Base-by-base conservation (phyloP, 106 monocot species). In the Dendrobium catenatum region DNA sequence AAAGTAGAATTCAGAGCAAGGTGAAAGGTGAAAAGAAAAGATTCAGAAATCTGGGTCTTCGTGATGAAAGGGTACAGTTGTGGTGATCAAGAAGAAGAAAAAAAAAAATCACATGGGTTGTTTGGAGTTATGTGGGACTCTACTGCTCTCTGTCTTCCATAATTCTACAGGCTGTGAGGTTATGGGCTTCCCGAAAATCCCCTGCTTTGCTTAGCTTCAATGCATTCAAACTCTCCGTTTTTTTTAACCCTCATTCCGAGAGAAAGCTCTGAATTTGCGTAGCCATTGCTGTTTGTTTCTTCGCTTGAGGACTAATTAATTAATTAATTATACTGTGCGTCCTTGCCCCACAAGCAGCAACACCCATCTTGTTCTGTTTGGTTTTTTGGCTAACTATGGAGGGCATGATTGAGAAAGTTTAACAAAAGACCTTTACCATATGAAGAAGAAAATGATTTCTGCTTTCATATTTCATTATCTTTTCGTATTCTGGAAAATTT, bases 21-120 rank as follows among this genome's bases (percentile, higher is more conserved):
- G 49, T 16, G 68, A 33, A 15, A 20, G 80, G 42, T 0, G 55
- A 19, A 77, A 27, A 56, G 55, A 19, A 77, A 27, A 56, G 41
- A 80, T 83, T 66, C 15, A 78, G 66, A 42, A 6, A 47, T 77
- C 42, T 33, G n/a, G 58, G 27, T 47, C 9, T 2, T 68, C 9
- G 9, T 68, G 79, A 73, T 33, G 87, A 78, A 33, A 33, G 56
- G 73, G 77, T 49, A 74, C 42, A 74, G 43, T 18, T 42, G 74
- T 44, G 48, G 74, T 42, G 79, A 20, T 29, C 33, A 68, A 66
- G 42, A 37, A 31, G 31, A 31, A 31, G 31, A 48, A 72, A 31
- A 26, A 26, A 82, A 46, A 73, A 77, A 80, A 81, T 74, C 88
- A 88, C 84, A 79, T 84, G 88, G 84, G 80, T n/a, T 82, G 88